Evolutionary conservation across 2,329 filamentous ascomycete genomes (phyloP).

Genomic region (Monilinia fructicola): DNA sequence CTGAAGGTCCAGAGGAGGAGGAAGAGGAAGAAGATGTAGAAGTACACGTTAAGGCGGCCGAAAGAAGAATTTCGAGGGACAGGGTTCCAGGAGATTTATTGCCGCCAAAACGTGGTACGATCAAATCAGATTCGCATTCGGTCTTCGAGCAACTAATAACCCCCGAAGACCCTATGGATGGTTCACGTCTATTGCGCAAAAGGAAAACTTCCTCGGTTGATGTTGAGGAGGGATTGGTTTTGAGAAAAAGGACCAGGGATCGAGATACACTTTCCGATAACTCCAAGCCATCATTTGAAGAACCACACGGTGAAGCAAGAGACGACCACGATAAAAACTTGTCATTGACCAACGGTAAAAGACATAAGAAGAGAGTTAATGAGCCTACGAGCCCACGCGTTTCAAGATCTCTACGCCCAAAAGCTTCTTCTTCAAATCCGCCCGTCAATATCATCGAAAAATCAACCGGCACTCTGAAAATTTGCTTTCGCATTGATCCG

Average conservation of each 20-base stretch:
- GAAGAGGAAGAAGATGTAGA: slow-evolving; percentile 21
- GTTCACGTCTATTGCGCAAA: slow-evolving; percentile 76
- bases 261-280: slow-evolving; percentile 31
- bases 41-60: slow-evolving; percentile 37
- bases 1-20: slow-evolving; percentile 19
- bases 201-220: slow-evolving; percentile 75
- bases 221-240: slow-evolving; percentile 53
- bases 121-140: slow-evolving; percentile 70
- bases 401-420: slow-evolving; percentile 59
- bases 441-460: slow-evolving; percentile 44
- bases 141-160: slow-evolving; percentile 73
- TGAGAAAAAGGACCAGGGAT: slow-evolving; percentile 50
- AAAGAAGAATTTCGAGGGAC: slow-evolving; percentile 58
- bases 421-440: slow-evolving; percentile 45
- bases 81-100: slow-evolving; percentile 71
- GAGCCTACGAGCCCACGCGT: slow-evolving; percentile 43
- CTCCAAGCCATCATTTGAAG: slow-evolving; percentile 26
- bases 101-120: slow-evolving; percentile 63
- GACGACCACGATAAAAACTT: slow-evolving; percentile 24
- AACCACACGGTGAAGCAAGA: slow-evolving; percentile 26
- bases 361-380: slow-evolving; percentile 24
- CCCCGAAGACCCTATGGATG: slow-evolving; percentile 72
- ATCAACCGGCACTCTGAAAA: slow-evolving; percentile 45
- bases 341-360: slow-evolving; percentile 29
- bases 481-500: slow-evolving; percentile 60